These are phyloP conservation scores for Apiospora aurea DNA, from an alignment of 2,329 filamentous ascomycete genomes.

Conservation along the genomic window DNA sequence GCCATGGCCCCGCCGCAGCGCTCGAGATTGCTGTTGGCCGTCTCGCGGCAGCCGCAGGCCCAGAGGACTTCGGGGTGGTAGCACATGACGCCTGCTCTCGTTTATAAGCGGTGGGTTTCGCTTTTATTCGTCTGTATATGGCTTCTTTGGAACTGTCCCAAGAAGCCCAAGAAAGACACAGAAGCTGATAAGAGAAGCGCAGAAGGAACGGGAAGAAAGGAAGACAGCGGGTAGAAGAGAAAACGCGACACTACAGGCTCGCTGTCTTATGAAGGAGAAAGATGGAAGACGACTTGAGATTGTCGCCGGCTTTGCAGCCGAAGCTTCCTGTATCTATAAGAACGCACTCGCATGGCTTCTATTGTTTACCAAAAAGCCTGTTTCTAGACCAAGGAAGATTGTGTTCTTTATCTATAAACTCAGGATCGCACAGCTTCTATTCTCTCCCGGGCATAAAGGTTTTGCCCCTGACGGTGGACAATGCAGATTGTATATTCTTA, in stretches of 20 bases:
- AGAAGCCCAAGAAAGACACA: background rate
- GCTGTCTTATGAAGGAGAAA: background rate
- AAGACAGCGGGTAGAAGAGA: background rate
- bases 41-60: slow-evolving; percentile 11
- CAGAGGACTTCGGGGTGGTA: background rate
- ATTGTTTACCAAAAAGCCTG: background rate
- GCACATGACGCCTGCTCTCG: background rate
- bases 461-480: background rate
- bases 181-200: background rate
- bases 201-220: background rate
- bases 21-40: background rate
- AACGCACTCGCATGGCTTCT: background rate
- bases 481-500: background rate
- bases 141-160: background rate
- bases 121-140: background rate
- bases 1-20: slow-evolving; percentile 12
- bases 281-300: background rate
- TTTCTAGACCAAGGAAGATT: background rate
- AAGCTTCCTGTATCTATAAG: background rate
- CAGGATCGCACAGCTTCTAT: background rate
- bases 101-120: background rate
- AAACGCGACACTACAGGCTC: background rate
- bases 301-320: background rate
- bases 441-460: background rate
- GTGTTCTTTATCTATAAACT: background rate